Percentiles rank a stretch among this genome's conserved stretches.
Conservation (phyloP, 78 protist species). For the Polysphondylium violaceum region DNA sequence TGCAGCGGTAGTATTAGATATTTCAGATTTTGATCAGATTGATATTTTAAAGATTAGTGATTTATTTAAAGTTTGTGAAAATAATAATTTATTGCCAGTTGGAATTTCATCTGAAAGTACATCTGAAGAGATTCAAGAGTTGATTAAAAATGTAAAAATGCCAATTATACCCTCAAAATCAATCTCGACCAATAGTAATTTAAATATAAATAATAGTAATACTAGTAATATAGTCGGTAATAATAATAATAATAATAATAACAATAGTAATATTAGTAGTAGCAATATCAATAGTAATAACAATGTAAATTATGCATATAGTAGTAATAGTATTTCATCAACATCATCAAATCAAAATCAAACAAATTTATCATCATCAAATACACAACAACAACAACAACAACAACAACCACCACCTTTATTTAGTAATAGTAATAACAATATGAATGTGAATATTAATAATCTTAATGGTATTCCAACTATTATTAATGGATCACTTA, state of each 20-base stretch:
- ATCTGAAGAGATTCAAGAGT: neutral
- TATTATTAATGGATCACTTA: neutral
- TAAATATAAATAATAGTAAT: neutral
- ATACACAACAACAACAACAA: neutral
- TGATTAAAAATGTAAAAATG: neutral
- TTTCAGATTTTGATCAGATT: neutral
- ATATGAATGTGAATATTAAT: too few relatives aligned
- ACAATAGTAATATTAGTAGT: too few relatives aligned
- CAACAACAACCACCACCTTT: neutral
- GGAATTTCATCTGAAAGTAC: slow-evolving; percentile 15
- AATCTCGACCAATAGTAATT: neutral
- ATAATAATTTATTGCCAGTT: neutral
- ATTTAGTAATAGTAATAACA: too few relatives aligned
- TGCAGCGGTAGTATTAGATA: slow-evolving; percentile 25
- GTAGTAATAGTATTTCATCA: too few relatives aligned
- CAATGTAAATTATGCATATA: neutral
- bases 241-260: neutral
- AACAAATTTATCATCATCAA: too few relatives aligned
- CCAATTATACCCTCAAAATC: neutral
- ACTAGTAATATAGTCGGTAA: neutral
- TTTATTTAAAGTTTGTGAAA: slow-evolving; percentile 1
- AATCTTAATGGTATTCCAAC: slow-evolving; percentile 1
- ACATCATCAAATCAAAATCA: too few relatives aligned
- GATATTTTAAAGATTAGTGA: neutral
- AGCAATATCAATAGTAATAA: neutral